These are phyloP conservation scores for Wickerhamiella parazyma DNA, from an alignment of 805 yeast species.

Conservation along the genomic window DNA sequence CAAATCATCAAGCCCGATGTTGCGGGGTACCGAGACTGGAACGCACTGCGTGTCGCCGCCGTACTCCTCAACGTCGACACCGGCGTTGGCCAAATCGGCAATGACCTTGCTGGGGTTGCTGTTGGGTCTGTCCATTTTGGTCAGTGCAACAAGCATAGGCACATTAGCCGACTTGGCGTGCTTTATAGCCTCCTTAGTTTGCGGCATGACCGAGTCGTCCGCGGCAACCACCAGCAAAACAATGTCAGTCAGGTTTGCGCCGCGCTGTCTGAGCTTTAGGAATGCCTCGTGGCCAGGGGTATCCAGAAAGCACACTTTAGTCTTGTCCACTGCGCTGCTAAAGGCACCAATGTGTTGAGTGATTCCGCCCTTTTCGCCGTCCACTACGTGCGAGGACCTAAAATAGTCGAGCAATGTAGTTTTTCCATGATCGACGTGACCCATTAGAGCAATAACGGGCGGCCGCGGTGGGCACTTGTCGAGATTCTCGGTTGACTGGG, in stretches of 20 bases:
- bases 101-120: constrained; percentile 63
- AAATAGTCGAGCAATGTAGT: constrained; percentile 83
- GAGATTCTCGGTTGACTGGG: constrained; percentile 35
- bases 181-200: constrained; percentile 86
- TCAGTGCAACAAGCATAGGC: constrained; percentile 79
- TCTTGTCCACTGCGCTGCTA: constrained; percentile 78
- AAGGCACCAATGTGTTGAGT: constrained; percentile 98
- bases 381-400: constrained; percentile 72
- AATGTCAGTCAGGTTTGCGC: constrained; percentile 87
- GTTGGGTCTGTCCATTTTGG: constrained; percentile 76
- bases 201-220: constrained; percentile 97
- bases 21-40: constrained; percentile 77
- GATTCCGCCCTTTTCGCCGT: constrained; percentile 86
- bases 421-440: constrained; percentile 97
- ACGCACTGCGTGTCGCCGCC: constrained; percentile 94
- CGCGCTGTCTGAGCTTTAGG: constrained; percentile 89
- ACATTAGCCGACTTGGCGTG: constrained; percentile 77
- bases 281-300: constrained; percentile 99
- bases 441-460: constrained; percentile 96
- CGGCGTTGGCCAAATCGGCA: constrained; percentile 62
- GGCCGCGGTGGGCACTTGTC: constrained; percentile 51
- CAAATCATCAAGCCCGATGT: constrained; percentile 74
- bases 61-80: constrained; percentile 74
- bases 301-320: constrained; percentile 81
- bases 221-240: constrained; percentile 90